These are phyloP conservation scores for Cordyceps militaris DNA, from an alignment of 2,329 filamentous ascomycete genomes.

Conservation along the genomic window DNA sequence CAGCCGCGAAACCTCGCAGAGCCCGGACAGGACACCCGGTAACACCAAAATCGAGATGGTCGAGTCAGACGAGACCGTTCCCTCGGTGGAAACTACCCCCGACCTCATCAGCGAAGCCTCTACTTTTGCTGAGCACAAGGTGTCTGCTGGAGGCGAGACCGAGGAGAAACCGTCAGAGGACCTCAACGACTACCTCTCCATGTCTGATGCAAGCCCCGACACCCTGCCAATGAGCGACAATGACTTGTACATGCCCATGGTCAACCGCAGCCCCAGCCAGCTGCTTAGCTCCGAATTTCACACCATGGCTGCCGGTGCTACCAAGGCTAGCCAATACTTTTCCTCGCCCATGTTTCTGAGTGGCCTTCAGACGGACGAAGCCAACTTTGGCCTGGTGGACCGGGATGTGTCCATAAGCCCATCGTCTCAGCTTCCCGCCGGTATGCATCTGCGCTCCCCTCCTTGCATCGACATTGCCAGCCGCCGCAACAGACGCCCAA, in stretches of 20 bases:
- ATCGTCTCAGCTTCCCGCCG: conserved; percentile 1
- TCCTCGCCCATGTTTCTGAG: conserved; percentile 19
- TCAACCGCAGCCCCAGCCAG: conserved; percentile 12
- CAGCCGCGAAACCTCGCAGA: conserved; percentile 12
- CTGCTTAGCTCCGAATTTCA: conserved; percentile 11
- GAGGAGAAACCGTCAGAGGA: conserved; percentile 14
- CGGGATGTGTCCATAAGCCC: conserved; percentile 9
- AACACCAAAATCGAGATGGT: neutral
- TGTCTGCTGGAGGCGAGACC: conserved; percentile 12
- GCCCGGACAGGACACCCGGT: conserved; percentile 2
- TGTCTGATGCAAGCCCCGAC: conserved; percentile 13
- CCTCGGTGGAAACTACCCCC: conserved; percentile 12
- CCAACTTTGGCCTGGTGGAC: neutral
- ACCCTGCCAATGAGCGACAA: conserved; percentile 11
- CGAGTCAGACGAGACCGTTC: neutral
- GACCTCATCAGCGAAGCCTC: conserved; percentile 11
- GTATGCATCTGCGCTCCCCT: conserved; percentile 39
- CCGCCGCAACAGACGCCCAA: conserved; percentile 39
- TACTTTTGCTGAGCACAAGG: neutral
- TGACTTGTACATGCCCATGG: conserved; percentile 11
- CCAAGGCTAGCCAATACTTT: conserved; percentile 26
- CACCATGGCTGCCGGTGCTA: conserved; percentile 11
- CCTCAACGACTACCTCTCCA: conserved; percentile 16
- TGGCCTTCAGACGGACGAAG: conserved; percentile 20
- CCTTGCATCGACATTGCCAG: conserved; percentile 47